These are phyloP conservation scores for Corinectria fuckeliana DNA, from an alignment of 2,329 filamentous ascomycete genomes.

Conservation along the genomic window DNA sequence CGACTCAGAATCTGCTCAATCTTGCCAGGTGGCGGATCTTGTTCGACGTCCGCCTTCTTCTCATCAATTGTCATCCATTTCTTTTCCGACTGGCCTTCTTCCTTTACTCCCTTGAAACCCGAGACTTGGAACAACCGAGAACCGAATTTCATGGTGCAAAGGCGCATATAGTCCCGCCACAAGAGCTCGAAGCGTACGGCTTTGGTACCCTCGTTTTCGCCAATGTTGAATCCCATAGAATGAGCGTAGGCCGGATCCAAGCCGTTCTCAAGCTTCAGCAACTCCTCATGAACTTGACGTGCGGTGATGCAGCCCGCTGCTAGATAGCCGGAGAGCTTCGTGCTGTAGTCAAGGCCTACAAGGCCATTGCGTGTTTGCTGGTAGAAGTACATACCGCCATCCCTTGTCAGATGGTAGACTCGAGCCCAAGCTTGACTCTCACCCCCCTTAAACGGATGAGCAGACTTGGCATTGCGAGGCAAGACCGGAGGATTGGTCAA, in stretches of 20 bases:
- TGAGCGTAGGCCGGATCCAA: constrained; percentile 47
- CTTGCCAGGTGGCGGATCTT: constrained; percentile 51
- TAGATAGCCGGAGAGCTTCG: constrained; percentile 77
- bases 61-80: constrained; percentile 57
- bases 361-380: constrained; percentile 76
- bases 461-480: constrained; percentile 61
- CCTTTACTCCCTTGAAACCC: constrained; percentile 62
- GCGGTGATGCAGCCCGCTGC: constrained; percentile 76
- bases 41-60: constrained; percentile 40
- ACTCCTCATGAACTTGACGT: constrained; percentile 72
- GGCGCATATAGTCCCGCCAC: constrained; percentile 82
- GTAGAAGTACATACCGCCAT: constrained; percentile 67
- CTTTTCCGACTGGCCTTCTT: constrained; percentile 44
- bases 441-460: constrained; percentile 73
- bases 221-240: constrained; percentile 66
- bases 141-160: constrained; percentile 75
- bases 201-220: constrained; percentile 75
- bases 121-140: constrained; percentile 66
- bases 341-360: constrained; percentile 73
- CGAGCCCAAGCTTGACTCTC: constrained; percentile 66
- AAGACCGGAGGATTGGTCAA: constrained; percentile 58
- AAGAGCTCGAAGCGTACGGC: constrained; percentile 75
- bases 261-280: constrained; percentile 74
- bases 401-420: constrained; percentile 64
- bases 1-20: constrained; percentile 59